Evolutionary conservation across 805 yeast species (phyloP), one percentile per base, ranked within the genome.

Genomic region (Candida pini): DNA sequence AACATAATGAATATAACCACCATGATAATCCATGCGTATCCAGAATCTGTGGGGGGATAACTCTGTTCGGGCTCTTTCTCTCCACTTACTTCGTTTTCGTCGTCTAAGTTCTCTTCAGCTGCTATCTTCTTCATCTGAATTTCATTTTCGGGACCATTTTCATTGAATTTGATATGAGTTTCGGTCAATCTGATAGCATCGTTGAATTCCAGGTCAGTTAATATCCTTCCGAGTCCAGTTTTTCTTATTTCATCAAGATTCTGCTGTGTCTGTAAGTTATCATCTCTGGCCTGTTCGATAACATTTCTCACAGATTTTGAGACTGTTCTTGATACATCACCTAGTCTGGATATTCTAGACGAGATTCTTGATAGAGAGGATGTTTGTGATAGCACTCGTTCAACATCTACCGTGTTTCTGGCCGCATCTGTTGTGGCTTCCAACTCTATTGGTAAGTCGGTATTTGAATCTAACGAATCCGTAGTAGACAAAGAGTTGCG

Each of bases 21-120:
- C 20, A 49, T 44, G 7, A 46, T 23, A 0, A 74, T 70, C 83
- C 84, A 78, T 3, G 78, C 81, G 43, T 77, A 76, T 0, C 84
- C 84, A 13, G 74, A 74, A 48, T 66, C 51, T n/a, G 26, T 31
- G 3, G 43, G 51, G 2, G 68, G 47, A 15, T 28, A 26, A 73
- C 82, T 6, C 68, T 70, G 1, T 10, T 31, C 39, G 14, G 24
- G 14, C 6, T 17, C 2, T 22, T 31, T 32, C 18, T 31, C 34
- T 14, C 14, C 24, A 9, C 21, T 24, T 20, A 30, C 38, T 12
- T 30, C 30, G 16, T 34, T 17, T 4, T n/a, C 24, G 24, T 15
- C 22, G 4, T 26, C 24, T 6, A 25, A 23, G 13, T 36, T n/a
- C n/a, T n/a, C n/a, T n/a, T n/a, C 35, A 23, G 5, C 14, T 15